Percentiles rank a stretch among this genome's conserved stretches.
These are phyloP conservation scores for Ceratocystis cacaofunesta DNA, from an alignment of 2,329 filamentous ascomycete genomes.

Conservation along the genomic window DNA sequence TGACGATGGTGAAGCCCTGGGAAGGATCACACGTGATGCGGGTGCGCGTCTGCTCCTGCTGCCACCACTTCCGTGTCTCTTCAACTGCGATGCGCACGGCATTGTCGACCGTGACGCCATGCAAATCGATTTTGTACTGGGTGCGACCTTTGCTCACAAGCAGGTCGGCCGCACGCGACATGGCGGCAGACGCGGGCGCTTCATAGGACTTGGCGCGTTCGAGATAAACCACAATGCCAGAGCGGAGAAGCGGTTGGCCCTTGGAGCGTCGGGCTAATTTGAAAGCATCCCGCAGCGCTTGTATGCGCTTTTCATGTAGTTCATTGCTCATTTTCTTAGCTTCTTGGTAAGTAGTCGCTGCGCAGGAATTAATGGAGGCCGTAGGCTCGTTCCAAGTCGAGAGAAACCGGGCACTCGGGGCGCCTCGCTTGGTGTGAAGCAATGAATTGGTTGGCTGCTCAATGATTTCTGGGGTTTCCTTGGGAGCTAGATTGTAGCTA, in stretches of 20 bases:
- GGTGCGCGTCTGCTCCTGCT: not conserved
- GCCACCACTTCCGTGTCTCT: constrained; percentile 61
- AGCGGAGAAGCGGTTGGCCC: constrained; percentile 59
- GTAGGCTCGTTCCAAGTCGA: not conserved
- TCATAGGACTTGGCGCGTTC: constrained; percentile 50
- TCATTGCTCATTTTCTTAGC: not conserved
- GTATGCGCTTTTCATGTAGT: constrained; percentile 2
- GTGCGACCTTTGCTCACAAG: constrained; percentile 55
- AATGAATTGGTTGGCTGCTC: not conserved
- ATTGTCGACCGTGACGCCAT: constrained; percentile 68
- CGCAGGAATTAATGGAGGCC: not conserved
- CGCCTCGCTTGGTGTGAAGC: not conserved
- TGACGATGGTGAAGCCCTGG: constrained; percentile 64
- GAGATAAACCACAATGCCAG: constrained; percentile 62
- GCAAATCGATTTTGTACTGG: constrained; percentile 52
- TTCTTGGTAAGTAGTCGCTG: not conserved
- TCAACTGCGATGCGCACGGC: constrained; percentile 63
- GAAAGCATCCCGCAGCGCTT: constrained; percentile 25
- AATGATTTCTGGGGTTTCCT: constrained; percentile 19
- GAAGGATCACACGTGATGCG: constrained; percentile 23
- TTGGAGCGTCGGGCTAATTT: constrained; percentile 35
- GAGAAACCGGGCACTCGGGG: not conserved
- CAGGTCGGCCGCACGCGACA: constrained; percentile 43
- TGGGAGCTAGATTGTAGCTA: constrained; percentile 27
- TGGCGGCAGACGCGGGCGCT: constrained; percentile 24